These are phyloP conservation scores for Epithemia pelagica DNA, from an alignment of 108 stramenopile genomes.

Conservation along the genomic window DNA sequence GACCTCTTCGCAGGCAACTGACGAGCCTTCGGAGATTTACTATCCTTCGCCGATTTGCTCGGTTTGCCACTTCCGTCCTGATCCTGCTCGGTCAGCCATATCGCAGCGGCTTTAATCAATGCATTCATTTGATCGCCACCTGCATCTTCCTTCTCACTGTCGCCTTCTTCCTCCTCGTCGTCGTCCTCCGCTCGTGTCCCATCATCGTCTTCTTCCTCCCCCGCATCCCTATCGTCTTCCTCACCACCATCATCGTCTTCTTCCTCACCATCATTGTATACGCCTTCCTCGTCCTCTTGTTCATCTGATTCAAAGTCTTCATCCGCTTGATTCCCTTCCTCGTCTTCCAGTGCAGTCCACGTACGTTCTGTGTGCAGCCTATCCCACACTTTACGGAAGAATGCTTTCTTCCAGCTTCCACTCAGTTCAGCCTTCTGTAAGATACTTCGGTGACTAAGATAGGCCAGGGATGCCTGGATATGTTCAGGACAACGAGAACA, in stretches of 20 bases:
- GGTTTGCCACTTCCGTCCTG: neutral
- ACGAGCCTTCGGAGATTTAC: conserved; percentile 14
- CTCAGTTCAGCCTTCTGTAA: conserved; percentile 68
- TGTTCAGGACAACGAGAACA: conserved; percentile 60
- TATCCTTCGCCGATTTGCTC: neutral
- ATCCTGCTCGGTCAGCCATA: conserved; percentile 77
- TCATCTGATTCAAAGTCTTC: conserved; percentile 27
- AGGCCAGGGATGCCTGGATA: conserved; percentile 67
- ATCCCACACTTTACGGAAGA: conserved; percentile 78
- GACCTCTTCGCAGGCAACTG: conserved; percentile 18
- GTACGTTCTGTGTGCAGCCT: conserved; percentile 58
- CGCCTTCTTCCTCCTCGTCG: conserved; percentile 18
- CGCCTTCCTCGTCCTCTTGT: conserved; percentile 24
- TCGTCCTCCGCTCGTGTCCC: conserved; percentile 18
- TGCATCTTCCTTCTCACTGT: conserved; percentile 28
- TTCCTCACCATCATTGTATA: neutral
- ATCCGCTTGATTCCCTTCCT: conserved; percentile 21
- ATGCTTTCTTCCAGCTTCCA: conserved; percentile 71
- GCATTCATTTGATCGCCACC: conserved; percentile 50
- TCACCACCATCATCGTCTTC: conserved; percentile 7
- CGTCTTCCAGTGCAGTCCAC: conserved; percentile 29
- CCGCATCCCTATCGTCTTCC: neutral
- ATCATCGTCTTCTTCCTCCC: conserved; percentile 8
- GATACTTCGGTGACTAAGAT: conserved; percentile 60
- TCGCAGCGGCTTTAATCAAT: conserved; percentile 69